phyloP scores from a whole-genome alignment of 2,329 filamentous ascomycete genomes.

The Aspergillus latus region DNA sequence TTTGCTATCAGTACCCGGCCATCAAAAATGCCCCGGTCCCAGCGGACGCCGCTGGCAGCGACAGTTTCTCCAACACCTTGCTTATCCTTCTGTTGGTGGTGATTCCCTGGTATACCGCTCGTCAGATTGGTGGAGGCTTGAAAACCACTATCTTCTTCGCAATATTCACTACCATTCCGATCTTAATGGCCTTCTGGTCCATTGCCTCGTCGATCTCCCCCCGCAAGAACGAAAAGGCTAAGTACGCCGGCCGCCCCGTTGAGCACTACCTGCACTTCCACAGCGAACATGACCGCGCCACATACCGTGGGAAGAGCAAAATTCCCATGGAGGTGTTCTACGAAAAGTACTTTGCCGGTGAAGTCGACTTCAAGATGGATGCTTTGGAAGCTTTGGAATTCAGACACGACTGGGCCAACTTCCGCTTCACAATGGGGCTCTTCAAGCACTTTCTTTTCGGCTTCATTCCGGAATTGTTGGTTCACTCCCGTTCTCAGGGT shows the following conservation, averaged over 20 bases:
- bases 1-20: constrained; percentile 65
- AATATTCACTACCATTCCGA: constrained; percentile 73
- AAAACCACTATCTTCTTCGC: constrained; percentile 87
- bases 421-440: constrained; percentile 80
- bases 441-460: constrained; percentile 86
- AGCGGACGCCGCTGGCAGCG: constrained; percentile 79
- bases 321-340: constrained; percentile 76
- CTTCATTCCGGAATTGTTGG: constrained; percentile 85
- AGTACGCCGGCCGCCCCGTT: constrained; percentile 78
- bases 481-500: constrained; percentile 90
- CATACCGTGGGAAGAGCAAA: constrained; percentile 52
- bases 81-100: constrained; percentile 69
- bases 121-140: constrained; percentile 79
- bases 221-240: constrained; percentile 89
- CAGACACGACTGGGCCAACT: constrained; percentile 95
- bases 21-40: constrained; percentile 95
- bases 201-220: constrained; percentile 76
- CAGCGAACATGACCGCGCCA: constrained; percentile 46
- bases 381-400: constrained; percentile 86
- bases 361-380: constrained; percentile 95
- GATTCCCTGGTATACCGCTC: constrained; percentile 77
- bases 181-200: constrained; percentile 81
- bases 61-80: constrained; percentile 81
- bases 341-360: constrained; percentile 95
- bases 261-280: constrained; percentile 72